Percentiles rank a stretch among this genome's conserved stretches.
phyloP scores from a whole-genome alignment of 108 stramenopile species.

The Cyclotella atomus region DNA sequence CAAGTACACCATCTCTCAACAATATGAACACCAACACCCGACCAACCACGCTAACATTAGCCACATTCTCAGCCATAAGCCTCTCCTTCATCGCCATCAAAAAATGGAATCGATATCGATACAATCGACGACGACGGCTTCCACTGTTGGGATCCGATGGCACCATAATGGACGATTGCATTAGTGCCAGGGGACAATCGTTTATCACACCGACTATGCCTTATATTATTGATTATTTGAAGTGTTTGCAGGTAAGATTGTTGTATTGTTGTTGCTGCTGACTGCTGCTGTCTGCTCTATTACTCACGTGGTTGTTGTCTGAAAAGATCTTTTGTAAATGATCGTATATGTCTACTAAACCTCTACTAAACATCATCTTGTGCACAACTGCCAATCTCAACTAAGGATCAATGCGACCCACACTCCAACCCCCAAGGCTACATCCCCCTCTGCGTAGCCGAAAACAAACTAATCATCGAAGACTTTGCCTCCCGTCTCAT shows the following conservation, averaged over 20 bases:
- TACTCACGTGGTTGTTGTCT: neutral
- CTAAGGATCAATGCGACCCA: conserved; percentile 75
- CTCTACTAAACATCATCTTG: too few relatives aligned
- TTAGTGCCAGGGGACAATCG: conserved; percentile 46
- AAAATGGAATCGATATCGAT: conserved; percentile 7
- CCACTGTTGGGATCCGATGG: neutral
- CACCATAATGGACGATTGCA: neutral
- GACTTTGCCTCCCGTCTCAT: conserved; percentile 68
- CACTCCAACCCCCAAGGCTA: conserved; percentile 62
- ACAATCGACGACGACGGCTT: too few relatives aligned
- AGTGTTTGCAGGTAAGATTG: conserved; percentile 54
- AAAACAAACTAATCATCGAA: conserved; percentile 84
- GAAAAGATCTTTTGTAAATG: too few relatives aligned
- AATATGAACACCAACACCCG: neutral
- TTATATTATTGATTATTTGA: conserved; percentile 59
- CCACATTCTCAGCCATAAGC: neutral
- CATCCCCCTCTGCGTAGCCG: conserved; percentile 80
- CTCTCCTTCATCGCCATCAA: conserved; percentile 6
- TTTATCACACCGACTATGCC: conserved; percentile 59
- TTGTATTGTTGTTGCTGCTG: neutral
- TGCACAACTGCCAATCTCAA: too few relatives aligned
- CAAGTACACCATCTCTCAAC: too few relatives aligned
- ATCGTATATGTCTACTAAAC: too few relatives aligned
- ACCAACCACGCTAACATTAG: neutral
- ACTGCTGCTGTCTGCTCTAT: neutral